Percentiles rank a stretch among this genome's conserved stretches.
These are phyloP conservation scores for Chaetomiaceae sp. DNA, from an alignment of 2,329 filamentous ascomycete genomes.

Conservation along the genomic window DNA sequence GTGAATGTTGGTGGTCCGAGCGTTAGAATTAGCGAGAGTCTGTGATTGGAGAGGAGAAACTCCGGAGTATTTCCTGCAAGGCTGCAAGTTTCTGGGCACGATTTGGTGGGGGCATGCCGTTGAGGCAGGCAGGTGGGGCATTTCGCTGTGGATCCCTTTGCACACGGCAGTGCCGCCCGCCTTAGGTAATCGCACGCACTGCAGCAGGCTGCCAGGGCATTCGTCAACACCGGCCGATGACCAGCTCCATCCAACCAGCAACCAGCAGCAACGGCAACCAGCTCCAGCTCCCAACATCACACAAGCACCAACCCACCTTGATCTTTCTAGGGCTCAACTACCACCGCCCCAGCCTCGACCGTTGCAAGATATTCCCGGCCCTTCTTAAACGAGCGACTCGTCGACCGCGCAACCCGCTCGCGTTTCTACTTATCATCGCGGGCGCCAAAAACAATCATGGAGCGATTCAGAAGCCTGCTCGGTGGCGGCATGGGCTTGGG, in stretches of 20 bases:
- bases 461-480: conserved; percentile 86
- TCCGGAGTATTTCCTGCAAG: conserved; percentile 7
- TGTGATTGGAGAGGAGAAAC: conserved; percentile 9
- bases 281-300: conserved; percentile 12
- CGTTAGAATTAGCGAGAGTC: not conserved
- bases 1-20: not conserved
- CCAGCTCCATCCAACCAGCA: conserved; percentile 13
- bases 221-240: conserved; percentile 28
- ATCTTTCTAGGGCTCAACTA: not conserved
- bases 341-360: no score
- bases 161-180: not conserved
- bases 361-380: no score
- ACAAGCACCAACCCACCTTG: not conserved
- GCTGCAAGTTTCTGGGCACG: conserved; percentile 6
- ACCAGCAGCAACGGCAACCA: not conserved
- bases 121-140: not conserved
- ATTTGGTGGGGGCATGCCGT: conserved; percentile 3
- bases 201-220: conserved; percentile 30
- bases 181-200: conserved; percentile 22
- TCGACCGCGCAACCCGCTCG: not conserved
- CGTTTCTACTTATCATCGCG: conserved; percentile 4
- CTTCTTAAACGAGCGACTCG: not conserved
- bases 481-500: conserved; percentile 67
- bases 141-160: not conserved
- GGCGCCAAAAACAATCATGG: conserved; percentile 53